Evolutionary conservation across 768 basidiomycete genomes (phyloP).

Genomic region (Sistotremastrum niveocremeum): DNA sequence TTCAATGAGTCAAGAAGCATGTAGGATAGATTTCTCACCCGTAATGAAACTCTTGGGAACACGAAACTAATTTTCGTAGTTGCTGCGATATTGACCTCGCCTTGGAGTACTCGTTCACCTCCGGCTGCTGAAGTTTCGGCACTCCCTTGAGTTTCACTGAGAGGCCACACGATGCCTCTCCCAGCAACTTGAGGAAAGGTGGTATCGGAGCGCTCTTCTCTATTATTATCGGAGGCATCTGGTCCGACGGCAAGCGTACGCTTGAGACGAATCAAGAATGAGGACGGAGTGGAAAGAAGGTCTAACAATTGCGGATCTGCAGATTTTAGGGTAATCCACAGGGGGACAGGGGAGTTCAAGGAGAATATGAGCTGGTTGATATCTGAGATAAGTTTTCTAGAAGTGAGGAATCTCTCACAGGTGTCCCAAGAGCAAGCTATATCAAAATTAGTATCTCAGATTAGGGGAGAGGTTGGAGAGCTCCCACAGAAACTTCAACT

Average conservation of each 20-base stretch:
- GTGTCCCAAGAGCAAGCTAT: slow-evolving; percentile 37
- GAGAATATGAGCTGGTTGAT: slow-evolving; percentile 31
- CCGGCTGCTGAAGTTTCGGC: slow-evolving; percentile 5
- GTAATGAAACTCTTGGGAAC: slow-evolving; percentile 33
- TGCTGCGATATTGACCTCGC: slow-evolving; percentile 38
- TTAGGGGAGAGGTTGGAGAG: neutral
- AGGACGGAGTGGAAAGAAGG: slow-evolving; percentile 27
- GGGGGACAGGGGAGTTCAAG: slow-evolving; percentile 36
- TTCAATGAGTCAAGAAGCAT: neutral
- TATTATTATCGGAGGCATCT: slow-evolving; percentile 28
- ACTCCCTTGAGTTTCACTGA: slow-evolving; percentile 16
- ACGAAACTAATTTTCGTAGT: slow-evolving; percentile 28
- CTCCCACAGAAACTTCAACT: slow-evolving; percentile 21
- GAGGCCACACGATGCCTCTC: slow-evolving; percentile 37
- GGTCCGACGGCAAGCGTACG: slow-evolving; percentile 36
- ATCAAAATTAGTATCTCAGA: neutral
- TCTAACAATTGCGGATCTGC: slow-evolving; percentile 36
- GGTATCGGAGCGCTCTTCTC: slow-evolving; percentile 29
- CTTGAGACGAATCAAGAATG: slow-evolving; percentile 28
- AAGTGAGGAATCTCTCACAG: slow-evolving; percentile 18
- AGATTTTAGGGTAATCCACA: slow-evolving; percentile 32
- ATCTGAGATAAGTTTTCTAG: neutral
- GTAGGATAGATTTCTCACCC: slow-evolving; percentile 21
- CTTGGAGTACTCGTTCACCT: slow-evolving; percentile 27
- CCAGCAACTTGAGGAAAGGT: slow-evolving; percentile 29